Conservation (phyloP, 495 filamentous ascomycete species). For the Annulohypoxylon stygium region DNA sequence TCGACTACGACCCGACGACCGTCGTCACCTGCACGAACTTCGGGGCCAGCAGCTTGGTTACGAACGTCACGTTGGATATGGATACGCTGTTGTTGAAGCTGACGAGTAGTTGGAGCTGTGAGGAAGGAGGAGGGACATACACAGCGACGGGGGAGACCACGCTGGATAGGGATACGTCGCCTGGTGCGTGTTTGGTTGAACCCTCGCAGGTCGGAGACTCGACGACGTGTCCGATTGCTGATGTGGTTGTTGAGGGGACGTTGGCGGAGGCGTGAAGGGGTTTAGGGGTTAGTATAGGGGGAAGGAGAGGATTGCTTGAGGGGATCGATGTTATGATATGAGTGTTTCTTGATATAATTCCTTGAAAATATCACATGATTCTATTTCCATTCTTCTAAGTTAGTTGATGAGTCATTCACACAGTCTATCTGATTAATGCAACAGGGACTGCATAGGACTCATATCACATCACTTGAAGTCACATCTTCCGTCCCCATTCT, state of each 20-base stretch:
- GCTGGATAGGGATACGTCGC: slow-evolving; percentile 35
- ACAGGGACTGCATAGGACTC: no score
- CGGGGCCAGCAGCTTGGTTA: slow-evolving; percentile 25
- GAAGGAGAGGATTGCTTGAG: background rate
- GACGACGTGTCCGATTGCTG: slow-evolving; percentile 41
- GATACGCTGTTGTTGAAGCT: slow-evolving; percentile 29
- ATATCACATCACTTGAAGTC: no score
- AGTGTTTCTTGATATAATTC: background rate
- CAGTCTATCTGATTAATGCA: no score
- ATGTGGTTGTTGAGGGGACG: slow-evolving; percentile 37
- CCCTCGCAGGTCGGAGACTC: slow-evolving; percentile 36
- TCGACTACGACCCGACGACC: slow-evolving; percentile 37
- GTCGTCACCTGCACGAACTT: slow-evolving; percentile 37
- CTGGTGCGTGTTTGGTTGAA: slow-evolving; percentile 37
- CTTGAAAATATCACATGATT: background rate
- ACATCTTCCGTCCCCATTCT: no score
- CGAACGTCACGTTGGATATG: slow-evolving; percentile 41
- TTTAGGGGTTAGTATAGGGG: background rate
- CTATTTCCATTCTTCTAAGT: background rate
- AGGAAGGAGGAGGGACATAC: slow-evolving; percentile 32
- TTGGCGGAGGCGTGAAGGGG: slow-evolving; percentile 18
- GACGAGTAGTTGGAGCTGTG: slow-evolving; percentile 41
- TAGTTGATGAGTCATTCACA: no score
- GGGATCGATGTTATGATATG: background rate
- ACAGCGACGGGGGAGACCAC: slow-evolving; percentile 27